Base-by-base conservation (phyloP, 2,329 filamentous ascomycete species). In the Diaporthe nobilis region DNA sequence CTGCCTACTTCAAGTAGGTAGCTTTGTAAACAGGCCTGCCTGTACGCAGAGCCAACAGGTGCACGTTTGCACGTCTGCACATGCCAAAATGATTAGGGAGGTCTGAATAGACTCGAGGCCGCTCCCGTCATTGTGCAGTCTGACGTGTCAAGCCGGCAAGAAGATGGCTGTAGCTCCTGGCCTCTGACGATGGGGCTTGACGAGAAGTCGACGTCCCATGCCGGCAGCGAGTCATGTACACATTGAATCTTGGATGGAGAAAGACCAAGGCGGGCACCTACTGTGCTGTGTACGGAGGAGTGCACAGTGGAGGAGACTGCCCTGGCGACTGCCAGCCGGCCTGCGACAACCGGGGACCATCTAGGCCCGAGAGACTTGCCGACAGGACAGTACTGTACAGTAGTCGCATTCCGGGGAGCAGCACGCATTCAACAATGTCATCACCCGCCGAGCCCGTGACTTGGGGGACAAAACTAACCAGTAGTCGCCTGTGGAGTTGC, bases 401-500 rank as follows among this genome's bases (percentile, higher is more conserved):
- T 53, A 39, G 47, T 28, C 12, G n/a, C 34, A 37, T 20, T 42
- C 65, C 53, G n/a, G 34, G 34, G 42, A 47, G 15, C 47, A 70
- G 2, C 49, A 22, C 15, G 61, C 65, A 28, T 12, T 68, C 65
- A 6, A 70, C 49, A 70, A 28, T 68, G 47, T 68, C 65, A 68
- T 68, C 47, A 51, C 47, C 47, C 65, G 47, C 65, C 65, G 6
- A 15, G 49, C 8, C 34, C 9, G 65, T 31, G 65, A 42, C 65
- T 73, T 55, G 25, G 44, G 22, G 28, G 34, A 13, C 49, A 51
- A 42, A 34, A 31, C 42, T 65, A 65, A 42, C 25, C 61, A 65
- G 47, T 73, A 53, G 71, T 65, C 28, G 51, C 58, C 44, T 65
- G 71, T 51, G 47, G 61, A 55, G 61, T 73, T 47, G 71, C 71